Evolutionary conservation across 768 basidiomycete species (phyloP).

Genomic region (Leccinum ochraceum): DNA sequence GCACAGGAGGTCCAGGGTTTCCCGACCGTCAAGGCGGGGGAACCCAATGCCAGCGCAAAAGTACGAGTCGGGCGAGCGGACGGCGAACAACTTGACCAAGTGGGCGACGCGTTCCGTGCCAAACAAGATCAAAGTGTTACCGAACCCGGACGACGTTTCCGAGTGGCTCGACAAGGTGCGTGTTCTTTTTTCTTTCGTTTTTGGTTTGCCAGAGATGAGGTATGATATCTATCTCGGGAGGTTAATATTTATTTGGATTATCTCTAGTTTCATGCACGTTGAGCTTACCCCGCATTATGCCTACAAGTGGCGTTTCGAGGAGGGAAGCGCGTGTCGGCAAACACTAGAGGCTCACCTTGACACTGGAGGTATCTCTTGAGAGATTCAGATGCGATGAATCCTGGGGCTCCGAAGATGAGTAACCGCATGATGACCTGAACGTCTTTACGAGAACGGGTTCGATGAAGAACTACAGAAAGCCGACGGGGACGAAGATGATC

Average conservation of each 20-base stretch:
- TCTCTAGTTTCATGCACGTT: too few species aligned
- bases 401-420: slow-evolving; percentile 65
- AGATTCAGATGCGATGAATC: slow-evolving; percentile 73
- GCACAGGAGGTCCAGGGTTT: slow-evolving; percentile 79
- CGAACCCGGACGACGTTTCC: slow-evolving; percentile 52
- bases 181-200: background rate
- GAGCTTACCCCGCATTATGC: slow-evolving; percentile 58
- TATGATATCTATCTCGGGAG: too few species aligned
- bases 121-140: slow-evolving; percentile 62
- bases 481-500: slow-evolving; percentile 31
- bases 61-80: slow-evolving; percentile 73
- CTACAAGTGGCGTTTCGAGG: slow-evolving; percentile 35
- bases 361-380: slow-evolving; percentile 81
- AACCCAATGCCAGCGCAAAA: slow-evolving; percentile 56
- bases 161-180: slow-evolving; percentile 72
- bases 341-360: slow-evolving; percentile 50
- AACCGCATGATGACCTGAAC: slow-evolving; percentile 68
- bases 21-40: slow-evolving; percentile 90
- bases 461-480: slow-evolving; percentile 61
- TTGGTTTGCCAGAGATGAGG: too few species aligned
- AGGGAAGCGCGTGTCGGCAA: background rate
- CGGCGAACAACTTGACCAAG: slow-evolving; percentile 69
- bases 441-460: slow-evolving; percentile 60
- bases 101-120: slow-evolving; percentile 78
- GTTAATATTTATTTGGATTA: too few species aligned